Evolutionary conservation across 768 basidiomycete species (phyloP), one percentile per base, ranked within the genome.

Genomic region (Glaciozyma antarctica): DNA sequence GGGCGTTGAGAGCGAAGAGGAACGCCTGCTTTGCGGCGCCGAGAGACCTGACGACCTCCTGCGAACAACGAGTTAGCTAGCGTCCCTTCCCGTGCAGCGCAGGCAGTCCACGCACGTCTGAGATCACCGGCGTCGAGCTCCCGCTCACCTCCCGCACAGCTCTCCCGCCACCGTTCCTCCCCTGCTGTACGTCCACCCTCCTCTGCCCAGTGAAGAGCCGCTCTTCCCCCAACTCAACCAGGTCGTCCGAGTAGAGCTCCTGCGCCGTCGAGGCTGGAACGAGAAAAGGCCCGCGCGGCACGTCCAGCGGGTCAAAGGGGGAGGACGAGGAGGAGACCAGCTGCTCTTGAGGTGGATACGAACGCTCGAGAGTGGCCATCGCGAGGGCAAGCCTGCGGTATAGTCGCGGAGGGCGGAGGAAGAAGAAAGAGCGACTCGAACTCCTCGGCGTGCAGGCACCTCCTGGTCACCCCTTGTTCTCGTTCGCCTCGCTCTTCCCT

Each of bases 11-110:
- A 2, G 69, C 65, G 10, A 66, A 61, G 10, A 66, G 56, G 55
- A 70, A 70, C 3, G 65, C 69, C 13, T 70, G 65, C 34, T 57
- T 52, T 4, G 69, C 69, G 5, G 63, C 65, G 0, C 57, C 53
- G 15, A 70, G 53, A 0, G 63, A 64, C 9, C 63, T 58, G n/a
- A 62, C 22, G 9, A 70, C 16, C 13, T 66, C 65, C 57, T 70
- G 7, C 43, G 5, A 15, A 6, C 19, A 48, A 28, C n/a, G 1
- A n/a, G 49, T 47, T 51, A 47, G 24, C 51, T 28, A 2, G 28
- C 51, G 24, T 28, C 24, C 51, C n/a, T 21, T 48, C n/a, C 47
- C 12, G 24, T 28, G 2, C 15, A 52, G 28, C 16, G 6, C 51
- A 16, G 19, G 17, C 26, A 48, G 44, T 32, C 44, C 15, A 38